Evolutionary conservation across 192 early-diverging fungal species (phyloP), one percentile per base, ranked within the genome.

Genomic region (Backusella parvicylindrica): DNA sequence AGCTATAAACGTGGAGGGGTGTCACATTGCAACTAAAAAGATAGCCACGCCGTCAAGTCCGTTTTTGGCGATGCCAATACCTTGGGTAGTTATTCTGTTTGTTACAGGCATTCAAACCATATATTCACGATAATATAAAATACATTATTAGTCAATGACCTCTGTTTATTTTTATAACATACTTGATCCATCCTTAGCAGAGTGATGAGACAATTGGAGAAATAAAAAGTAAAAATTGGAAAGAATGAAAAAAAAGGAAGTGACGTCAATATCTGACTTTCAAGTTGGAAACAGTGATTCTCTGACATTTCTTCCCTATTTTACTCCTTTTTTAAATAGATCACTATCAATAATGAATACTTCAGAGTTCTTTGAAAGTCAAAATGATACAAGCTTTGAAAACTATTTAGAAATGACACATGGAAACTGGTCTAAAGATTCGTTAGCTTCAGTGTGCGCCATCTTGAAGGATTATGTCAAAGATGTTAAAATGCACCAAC

Each of bases 361-460:
- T 60, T 60, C 56, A 60, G 56, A 60, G 56, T 60, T 60, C 56
- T 60, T 60, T 60, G n/a, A 28, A 60, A 60, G 56, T 60, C 56
- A 60, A 60, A 60, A 60, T 28, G 56, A 28, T 60, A 26, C n/a
- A 28, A 30, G 56, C 56, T 60, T 60, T 60, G 56, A 60, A 56
- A 28, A 28, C 56, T 60, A 60, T 60, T 60, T 28, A 28, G 23
- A 60, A 60, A 60, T 28, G 56, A 60, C 28, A 60, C 56, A 60
- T 60, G 56, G n/a, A 60, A 23, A 60, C 21, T 30, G 8, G 56
- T 60, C 56, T 28, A 60, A 60, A 60, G 23, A 60, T 30, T 60
- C 9, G 56, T 28, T 60, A 60, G 56, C 23, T 60, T 60, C 56
- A 60, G 56, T 28, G 56, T n/a, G 56, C n/a, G 56, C 56, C 23